These are phyloP conservation scores for Coniella vitis DNA, from an alignment of 2,329 filamentous ascomycete species.

Conservation along the genomic window DNA sequence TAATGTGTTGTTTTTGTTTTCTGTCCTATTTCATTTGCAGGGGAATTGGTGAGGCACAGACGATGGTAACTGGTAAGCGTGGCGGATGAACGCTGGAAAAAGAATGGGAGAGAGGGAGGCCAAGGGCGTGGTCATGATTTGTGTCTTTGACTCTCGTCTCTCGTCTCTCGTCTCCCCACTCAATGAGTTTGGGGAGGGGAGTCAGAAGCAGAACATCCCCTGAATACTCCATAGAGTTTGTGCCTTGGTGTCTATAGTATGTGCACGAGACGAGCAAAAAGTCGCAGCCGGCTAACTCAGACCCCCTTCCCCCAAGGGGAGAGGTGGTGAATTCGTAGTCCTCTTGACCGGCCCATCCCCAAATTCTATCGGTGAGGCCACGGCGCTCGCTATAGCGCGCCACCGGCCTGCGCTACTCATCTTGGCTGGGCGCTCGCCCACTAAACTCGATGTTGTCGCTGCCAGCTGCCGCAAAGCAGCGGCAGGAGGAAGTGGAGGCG, in stretches of 20 bases:
- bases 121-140: too few species aligned
- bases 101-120: too few species aligned
- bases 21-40: neutral
- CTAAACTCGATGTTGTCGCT: constrained; percentile 27
- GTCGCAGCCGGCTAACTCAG: neutral
- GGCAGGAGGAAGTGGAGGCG: too few species aligned
- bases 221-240: neutral
- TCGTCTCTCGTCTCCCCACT: too few species aligned
- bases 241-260: too few species aligned
- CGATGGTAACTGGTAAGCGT: too few species aligned
- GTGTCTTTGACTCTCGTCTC: too few species aligned
- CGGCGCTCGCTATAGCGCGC: constrained; percentile 28
- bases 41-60: too few species aligned
- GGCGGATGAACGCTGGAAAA: too few species aligned
- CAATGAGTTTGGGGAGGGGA: neutral
- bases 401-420: constrained; percentile 28
- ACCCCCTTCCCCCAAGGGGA: neutral
- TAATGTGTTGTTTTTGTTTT: neutral
- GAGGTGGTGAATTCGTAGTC: constrained; percentile 17
- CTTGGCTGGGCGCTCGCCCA: constrained; percentile 30
- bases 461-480: constrained; percentile 13
- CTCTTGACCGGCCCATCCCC: constrained; percentile 35
- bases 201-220: neutral
- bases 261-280: neutral
- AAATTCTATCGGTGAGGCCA: constrained; percentile 29